Evolutionary conservation across 306 rosid genomes (phyloP).

Genomic region (Trifolium pratense): DNA sequence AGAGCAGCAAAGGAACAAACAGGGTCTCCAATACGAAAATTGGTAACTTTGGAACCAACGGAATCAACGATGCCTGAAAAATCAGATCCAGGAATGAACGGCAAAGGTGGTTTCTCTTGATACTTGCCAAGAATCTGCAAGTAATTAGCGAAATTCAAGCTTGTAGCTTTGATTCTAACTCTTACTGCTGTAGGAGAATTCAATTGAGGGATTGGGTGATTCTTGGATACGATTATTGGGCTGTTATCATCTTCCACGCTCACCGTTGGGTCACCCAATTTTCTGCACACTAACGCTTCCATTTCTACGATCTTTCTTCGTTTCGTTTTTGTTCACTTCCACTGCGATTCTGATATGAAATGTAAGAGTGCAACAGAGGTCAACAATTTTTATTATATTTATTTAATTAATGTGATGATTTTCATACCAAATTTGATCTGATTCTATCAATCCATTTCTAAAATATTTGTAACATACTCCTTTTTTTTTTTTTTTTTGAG

Average conservation of each 20-base stretch:
- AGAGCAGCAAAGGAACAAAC: conserved; percentile 73
- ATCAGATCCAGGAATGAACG: conserved; percentile 89
- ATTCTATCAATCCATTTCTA: no score
- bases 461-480: no score
- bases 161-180: conserved; percentile 82
- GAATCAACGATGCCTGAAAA: conserved; percentile 81
- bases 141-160: conserved; percentile 94
- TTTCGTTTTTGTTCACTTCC: not conserved
- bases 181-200: conserved; percentile 70
- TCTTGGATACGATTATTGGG: conserved; percentile 57
- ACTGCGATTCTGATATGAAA: not conserved
- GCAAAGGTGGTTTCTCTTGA: conserved; percentile 75
- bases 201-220: conserved; percentile 67
- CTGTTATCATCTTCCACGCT: conserved; percentile 35
- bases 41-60: conserved; percentile 70
- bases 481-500: no score
- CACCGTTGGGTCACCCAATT: conserved; percentile 84
- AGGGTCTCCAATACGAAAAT: conserved; percentile 67
- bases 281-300: conserved; percentile 85
- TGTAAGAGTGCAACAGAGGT: not conserved
- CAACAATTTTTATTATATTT: not conserved
- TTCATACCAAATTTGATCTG: no score
- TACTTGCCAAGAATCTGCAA: conserved; percentile 77
- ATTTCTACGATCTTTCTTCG: conserved; percentile 38
- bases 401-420: no score